Percentiles rank a stretch among this genome's conserved stretches.
phyloP scores from a whole-genome alignment of 2,329 filamentous ascomycete species.

The Aspergillus tamarii region DNA sequence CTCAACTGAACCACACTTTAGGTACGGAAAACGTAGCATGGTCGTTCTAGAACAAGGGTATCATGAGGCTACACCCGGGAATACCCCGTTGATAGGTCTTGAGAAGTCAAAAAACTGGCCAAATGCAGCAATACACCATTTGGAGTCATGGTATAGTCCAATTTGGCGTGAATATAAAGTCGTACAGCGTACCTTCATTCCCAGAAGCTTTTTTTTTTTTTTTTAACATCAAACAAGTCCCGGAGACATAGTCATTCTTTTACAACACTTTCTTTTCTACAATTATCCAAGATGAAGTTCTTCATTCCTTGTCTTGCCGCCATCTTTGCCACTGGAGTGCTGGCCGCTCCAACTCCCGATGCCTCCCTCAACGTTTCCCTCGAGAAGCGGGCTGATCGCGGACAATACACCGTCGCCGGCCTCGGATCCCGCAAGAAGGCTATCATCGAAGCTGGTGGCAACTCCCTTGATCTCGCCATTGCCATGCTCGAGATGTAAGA shows the following conservation, averaged over 20 bases:
- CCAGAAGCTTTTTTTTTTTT: too few relatives aligned
- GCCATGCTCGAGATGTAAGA: conserved; percentile 36
- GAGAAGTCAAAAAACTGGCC: not conserved
- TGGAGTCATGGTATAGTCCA: not conserved
- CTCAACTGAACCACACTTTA: not conserved
- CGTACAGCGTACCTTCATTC: not conserved
- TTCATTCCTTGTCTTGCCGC: not conserved
- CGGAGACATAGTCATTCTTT: not conserved
- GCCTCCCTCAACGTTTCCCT: conserved; percentile 21
- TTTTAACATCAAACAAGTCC: not conserved
- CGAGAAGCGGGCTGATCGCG: not conserved
- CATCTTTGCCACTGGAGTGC: conserved; percentile 1
- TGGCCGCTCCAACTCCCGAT: conserved; percentile 18
- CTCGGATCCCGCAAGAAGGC: conserved; percentile 27
- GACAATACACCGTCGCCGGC: not conserved
- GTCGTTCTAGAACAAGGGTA: not conserved
- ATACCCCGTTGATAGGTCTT: not conserved
- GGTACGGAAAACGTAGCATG: not conserved
- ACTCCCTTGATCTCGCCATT: conserved; percentile 35
- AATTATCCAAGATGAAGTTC: not conserved
- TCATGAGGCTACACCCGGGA: too few relatives aligned
- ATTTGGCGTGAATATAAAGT: not conserved
- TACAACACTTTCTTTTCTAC: not conserved
- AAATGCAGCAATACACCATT: not conserved
- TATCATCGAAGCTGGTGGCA: conserved; percentile 29